Evolutionary conservation across 2,329 filamentous ascomycete species (phyloP).

Genomic region (Alternaria triticina): DNA sequence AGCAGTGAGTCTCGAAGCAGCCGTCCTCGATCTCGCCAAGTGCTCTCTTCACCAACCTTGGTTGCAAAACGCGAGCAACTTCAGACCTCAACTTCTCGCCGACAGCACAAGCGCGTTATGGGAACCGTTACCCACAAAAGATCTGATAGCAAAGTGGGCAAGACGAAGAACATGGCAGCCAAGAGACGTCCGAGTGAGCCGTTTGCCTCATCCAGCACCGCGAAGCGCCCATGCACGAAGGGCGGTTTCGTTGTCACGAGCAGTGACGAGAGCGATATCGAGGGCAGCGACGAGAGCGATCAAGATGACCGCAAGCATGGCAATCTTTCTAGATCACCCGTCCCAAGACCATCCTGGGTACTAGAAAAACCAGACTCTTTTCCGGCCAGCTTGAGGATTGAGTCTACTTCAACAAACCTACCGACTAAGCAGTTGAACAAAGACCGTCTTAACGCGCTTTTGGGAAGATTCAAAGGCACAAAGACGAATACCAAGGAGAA

Average conservation of each 20-base stretch:
- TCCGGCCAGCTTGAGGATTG: neutral
- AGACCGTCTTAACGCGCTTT: conserved; percentile 2
- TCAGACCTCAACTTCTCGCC: neutral
- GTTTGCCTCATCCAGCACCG: neutral
- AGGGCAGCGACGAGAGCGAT: neutral
- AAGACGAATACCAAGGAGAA: neutral
- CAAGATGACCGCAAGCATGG: neutral
- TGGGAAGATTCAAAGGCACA: neutral
- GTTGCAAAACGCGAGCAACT: neutral
- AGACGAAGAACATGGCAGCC: neutral
- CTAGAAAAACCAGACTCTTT: neutral
- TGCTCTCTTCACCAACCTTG: neutral
- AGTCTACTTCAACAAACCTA: neutral
- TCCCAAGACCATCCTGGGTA: too few relatives aligned
- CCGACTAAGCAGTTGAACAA: conserved; percentile 8
- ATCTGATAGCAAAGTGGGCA: too few relatives aligned
- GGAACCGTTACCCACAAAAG: neutral
- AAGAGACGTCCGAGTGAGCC: neutral
- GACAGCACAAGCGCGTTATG: neutral
- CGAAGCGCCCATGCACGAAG: conserved; percentile 9
- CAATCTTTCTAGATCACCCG: neutral
- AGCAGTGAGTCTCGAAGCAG: neutral
- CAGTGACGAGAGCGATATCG: conserved; percentile 10
- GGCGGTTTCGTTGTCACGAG: conserved; percentile 16
- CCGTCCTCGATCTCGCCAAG: neutral